Percentiles rank a stretch among this genome's conserved stretches.
phyloP scores from a whole-genome alignment of 139 green algal species.

The Trebouxia sp. region DNA sequence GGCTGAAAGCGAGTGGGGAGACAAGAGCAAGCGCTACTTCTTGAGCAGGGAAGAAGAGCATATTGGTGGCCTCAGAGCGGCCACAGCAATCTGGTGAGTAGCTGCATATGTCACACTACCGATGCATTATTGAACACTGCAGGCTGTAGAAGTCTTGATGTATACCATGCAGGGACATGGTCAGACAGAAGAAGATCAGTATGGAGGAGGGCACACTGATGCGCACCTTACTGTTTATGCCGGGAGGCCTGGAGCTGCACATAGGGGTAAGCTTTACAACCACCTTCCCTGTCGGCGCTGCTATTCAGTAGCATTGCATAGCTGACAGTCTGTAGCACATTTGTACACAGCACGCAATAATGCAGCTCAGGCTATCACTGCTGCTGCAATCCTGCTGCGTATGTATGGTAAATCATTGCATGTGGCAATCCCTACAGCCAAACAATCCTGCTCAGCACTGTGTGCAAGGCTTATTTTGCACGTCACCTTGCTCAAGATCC shows the following conservation, averaged over 20 bases:
- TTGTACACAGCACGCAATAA: too few species aligned
- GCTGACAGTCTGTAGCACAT: too few species aligned
- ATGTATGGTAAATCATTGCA: too few species aligned
- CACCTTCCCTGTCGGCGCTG: too few species aligned
- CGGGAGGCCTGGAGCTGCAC: slow-evolving; percentile 90
- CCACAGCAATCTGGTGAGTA: slow-evolving; percentile 79
- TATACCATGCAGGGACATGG: slow-evolving; percentile 59
- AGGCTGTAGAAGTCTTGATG: not conserved
- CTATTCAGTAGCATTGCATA: too few species aligned
- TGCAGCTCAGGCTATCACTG: too few species aligned
- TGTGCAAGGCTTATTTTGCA: too few species aligned
- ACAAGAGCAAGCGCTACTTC: slow-evolving; percentile 83
- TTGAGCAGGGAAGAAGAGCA: slow-evolving; percentile 83
- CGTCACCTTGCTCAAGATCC: too few species aligned
- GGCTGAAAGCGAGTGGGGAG: slow-evolving; percentile 62
- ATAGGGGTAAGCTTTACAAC: slow-evolving; percentile 65
- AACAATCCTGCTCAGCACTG: too few species aligned
- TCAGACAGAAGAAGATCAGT: slow-evolving; percentile 68
- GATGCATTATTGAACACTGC: not conserved
- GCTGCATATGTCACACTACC: not conserved
- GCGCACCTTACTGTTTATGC: slow-evolving; percentile 74
- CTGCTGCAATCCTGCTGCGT: too few species aligned
- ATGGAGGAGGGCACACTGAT: slow-evolving; percentile 79
- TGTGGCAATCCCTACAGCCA: too few species aligned
- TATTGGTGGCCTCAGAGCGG: slow-evolving; percentile 62